Evolutionary conservation across 2,329 filamentous ascomycete genomes (phyloP), one percentile per base, ranked within the genome.

Genomic region (Dryadomyces quercivorus): DNA sequence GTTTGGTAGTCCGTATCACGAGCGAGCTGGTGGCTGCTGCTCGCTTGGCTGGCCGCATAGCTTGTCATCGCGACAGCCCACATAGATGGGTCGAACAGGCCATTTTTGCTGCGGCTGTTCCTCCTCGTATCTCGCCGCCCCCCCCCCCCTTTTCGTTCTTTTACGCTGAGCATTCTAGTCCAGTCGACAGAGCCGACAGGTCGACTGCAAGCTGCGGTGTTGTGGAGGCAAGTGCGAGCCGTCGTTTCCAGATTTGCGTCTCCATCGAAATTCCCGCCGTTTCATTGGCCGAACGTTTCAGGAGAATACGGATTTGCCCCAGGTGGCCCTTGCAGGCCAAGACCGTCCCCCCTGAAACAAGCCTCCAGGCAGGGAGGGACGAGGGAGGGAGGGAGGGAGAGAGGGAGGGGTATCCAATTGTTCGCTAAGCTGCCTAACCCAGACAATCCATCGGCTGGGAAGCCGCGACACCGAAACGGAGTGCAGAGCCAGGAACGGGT

Each of bases 201-300:
- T 40, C 36, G 36, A 16, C 15, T 16, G 36, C 36, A 16, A 40
- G 36, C 36, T 40, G 36, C 36, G 15, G 36, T 16, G 36, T 16
- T 40, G 36, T 40, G 36, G 36, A 40, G 36, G 36, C 36, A 40
- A 40, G 36, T 5, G 36, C 10, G 26, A 9, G 38, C 49, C 34
- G 36, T 12, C 36, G 57, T 59, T 59, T 59, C 57, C 21, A 46
- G 50, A 51, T 50, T 40, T 40, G 20, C 43, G 15, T 15, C 31
- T 15, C 21, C 21, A 21, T 18, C 21, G 46, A 26, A n/a, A 10
- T 55, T 50, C n/a, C 16, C 8, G 48, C 13, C n/a, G 43, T 53
- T 36, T 55, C 47, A 59, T 59, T 59, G 57, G 57, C 45, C 50
- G 18, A 13, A n/a, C 47, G 57, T 56, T 58, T 59, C 48, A 51